Percentiles rank a stretch among this genome's conserved stretches.
phyloP scores from a whole-genome alignment of 306 rosid genomes.

The Pueraria montana region DNA sequence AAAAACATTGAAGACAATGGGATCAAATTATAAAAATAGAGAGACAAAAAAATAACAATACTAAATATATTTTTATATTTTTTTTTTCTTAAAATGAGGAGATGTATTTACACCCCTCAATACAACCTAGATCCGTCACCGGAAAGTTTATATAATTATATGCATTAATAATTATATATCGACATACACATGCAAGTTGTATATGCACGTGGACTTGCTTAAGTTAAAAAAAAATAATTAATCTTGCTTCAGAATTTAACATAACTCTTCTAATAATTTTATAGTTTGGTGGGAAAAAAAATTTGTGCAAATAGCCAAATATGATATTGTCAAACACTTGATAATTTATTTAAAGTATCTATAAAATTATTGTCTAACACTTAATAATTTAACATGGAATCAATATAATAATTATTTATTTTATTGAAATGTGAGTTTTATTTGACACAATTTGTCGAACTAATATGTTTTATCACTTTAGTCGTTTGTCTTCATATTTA shows the following conservation, averaged over 20 bases:
- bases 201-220: background rate
- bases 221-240: background rate
- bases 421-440: background rate
- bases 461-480: background rate
- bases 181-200: background rate
- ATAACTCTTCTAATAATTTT: background rate
- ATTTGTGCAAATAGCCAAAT: background rate
- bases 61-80: too few relatives aligned
- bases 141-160: too few relatives aligned
- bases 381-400: background rate
- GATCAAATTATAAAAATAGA: too few relatives aligned
- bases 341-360: background rate
- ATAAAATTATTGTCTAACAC: too few relatives aligned
- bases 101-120: too few relatives aligned
- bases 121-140: too few relatives aligned
- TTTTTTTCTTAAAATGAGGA: too few relatives aligned
- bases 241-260: background rate
- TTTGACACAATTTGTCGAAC: background rate
- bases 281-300: background rate
- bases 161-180: background rate
- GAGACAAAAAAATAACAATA: too few relatives aligned
- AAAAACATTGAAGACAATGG: too few relatives aligned
- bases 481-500: background rate
- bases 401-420: background rate
- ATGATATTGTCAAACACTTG: background rate